Conservation (phyloP, 2,329 filamentous ascomycete genomes). For the Colletotrichum zoysiae region DNA sequence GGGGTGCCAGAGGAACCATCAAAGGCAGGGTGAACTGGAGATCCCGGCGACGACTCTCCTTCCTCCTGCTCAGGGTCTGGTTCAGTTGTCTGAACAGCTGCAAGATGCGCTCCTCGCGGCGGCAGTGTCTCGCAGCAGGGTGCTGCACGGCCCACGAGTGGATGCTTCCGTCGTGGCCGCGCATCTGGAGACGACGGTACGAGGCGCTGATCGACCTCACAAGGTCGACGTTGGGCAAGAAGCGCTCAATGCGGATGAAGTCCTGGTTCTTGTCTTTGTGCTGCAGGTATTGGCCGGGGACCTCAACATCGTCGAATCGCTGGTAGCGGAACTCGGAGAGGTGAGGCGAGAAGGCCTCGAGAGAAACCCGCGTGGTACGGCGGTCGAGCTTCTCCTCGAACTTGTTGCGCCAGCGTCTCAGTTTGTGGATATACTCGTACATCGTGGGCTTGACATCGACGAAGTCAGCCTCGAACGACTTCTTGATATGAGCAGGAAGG, state of each 20-base stretch:
- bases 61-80: constrained; percentile 88
- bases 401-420: constrained; percentile 95
- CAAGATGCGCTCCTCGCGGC: constrained; percentile 92
- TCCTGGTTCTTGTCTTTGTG: constrained; percentile 99
- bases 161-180: constrained; percentile 96
- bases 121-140: constrained; percentile 90
- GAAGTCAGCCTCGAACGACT: constrained; percentile 98
- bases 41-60: constrained; percentile 93
- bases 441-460: constrained; percentile 95
- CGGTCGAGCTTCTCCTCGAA: constrained; percentile 98
- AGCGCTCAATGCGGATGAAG: constrained; percentile 96
- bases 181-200: constrained; percentile 92
- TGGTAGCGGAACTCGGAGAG: constrained; percentile 97
- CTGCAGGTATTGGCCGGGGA: constrained; percentile 95
- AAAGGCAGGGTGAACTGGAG: constrained; percentile 95
- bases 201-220: constrained; percentile 92
- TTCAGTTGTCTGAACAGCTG: constrained; percentile 99
- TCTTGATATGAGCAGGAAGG: constrained; percentile 91
- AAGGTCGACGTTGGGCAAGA: constrained; percentile 93
- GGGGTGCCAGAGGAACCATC: constrained; percentile 94
- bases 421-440: constrained; percentile 97
- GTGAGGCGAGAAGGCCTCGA: constrained; percentile 90
- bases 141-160: constrained; percentile 98
- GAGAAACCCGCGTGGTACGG: constrained; percentile 76
- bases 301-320: constrained; percentile 98